Percentiles rank a stretch among this genome's conserved stretches.
Conservation (phyloP, 2,329 filamentous ascomycete genomes). For the Emericellopsis atlantica region DNA sequence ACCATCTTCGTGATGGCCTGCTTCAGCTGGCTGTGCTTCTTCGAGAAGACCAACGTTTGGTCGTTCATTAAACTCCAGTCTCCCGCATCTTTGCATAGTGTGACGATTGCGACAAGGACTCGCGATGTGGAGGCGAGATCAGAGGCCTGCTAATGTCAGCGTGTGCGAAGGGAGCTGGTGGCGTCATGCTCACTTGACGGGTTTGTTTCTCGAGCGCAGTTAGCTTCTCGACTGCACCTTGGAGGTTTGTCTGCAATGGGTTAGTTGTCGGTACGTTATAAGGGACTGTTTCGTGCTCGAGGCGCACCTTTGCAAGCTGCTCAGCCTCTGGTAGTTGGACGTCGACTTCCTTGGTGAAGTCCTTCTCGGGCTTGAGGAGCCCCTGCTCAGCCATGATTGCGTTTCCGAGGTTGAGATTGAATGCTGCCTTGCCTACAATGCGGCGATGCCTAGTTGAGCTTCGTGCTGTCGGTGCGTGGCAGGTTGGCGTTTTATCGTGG, state of each 20-base stretch:
- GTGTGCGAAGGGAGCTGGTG: conserved; percentile 6
- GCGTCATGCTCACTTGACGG: conserved; percentile 56
- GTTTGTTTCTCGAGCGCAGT: conserved; percentile 88
- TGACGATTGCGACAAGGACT: conserved; percentile 77
- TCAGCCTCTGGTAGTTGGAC: conserved; percentile 82
- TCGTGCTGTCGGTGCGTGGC: neutral
- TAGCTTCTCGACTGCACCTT: conserved; percentile 88
- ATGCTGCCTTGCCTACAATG: no score
- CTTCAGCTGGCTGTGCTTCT: conserved; percentile 99
- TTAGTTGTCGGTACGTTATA: conserved; percentile 2
- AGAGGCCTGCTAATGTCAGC: conserved; percentile 52
- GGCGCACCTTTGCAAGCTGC: conserved; percentile 67
- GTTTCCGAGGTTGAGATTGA: neutral
- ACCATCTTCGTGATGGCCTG: conserved; percentile 99
- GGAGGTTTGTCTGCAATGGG: conserved; percentile 53
- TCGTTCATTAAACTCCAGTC: conserved; percentile 96
- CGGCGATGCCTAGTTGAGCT: neutral
- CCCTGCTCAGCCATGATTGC: conserved; percentile 62
- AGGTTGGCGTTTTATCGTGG: neutral
- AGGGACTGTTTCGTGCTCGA: neutral
- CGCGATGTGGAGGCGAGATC: conserved; percentile 92
- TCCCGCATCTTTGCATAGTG: conserved; percentile 81
- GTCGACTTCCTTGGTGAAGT: conserved; percentile 95
- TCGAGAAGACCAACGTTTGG: conserved; percentile 88
- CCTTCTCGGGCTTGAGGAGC: conserved; percentile 86